Base-by-base conservation (phyloP, 257 asterid genomes). In the Gentiana macrophylla region DNA sequence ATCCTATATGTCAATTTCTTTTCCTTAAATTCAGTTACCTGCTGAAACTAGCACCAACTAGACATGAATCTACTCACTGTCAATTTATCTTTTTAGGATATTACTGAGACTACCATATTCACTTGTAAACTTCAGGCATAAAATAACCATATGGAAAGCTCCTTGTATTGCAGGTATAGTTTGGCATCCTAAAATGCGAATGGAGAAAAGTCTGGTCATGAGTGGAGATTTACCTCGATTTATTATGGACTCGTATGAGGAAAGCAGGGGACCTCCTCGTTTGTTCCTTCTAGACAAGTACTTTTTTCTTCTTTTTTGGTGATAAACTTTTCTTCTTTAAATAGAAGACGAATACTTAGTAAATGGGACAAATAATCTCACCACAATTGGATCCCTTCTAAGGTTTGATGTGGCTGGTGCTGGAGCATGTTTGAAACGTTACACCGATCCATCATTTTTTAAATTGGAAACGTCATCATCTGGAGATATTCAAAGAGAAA, bases 401-500 rank as follows among this genome's bases (percentile, higher is more conserved):
- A 92, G 99, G 88, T 92, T 88, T 72, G 99, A 92, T 74, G 84
- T 84, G 58, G 99, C 91, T 59, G 99, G 99, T 58, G 95, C 93
- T 74, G 99, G 99, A 70, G 91, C 97, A 62, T 88, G 94, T 72
- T 79, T 85, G 55, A 88, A 85, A 74, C 99, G 97, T 45, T 92
- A 83, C 75, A 85, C 99, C 3, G 97, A 92, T 65, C 99, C 99
- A 52, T 88, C 97, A 49, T 80, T 74, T 71, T 92, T 75, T 70
- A 92, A 81, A 77, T 66, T 72, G 52, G 99, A 83, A 69, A 37
- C 71, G 11, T 53, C 67, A 35, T 56, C 78, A 59, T 68, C 77
- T 57, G 72, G 57, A 66, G 85, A 78, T 65, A 66, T 66, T 70
- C 86, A 71, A 57, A 71, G 86, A 74, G 97, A 88, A 66, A 92